Base-by-base conservation (phyloP, 1,139 yeast genomes). In the Yamadazyma spencermartinsiae region DNA sequence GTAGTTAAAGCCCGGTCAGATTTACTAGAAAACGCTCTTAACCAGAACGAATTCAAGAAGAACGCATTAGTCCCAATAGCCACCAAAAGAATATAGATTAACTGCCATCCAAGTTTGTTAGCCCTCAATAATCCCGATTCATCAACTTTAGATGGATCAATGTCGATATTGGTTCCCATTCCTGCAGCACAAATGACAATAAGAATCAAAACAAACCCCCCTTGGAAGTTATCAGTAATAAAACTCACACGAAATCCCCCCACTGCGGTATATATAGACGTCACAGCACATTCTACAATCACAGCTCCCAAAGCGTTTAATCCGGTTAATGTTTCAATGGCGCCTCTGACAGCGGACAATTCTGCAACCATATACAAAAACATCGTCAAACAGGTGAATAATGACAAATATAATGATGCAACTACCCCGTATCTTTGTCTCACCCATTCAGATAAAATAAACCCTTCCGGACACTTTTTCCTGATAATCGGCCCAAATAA, bases 401-500 rank as follows among this genome's bases (percentile, higher is more conserved):
- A 81, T 4, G 95, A 82, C 39, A 90, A 65, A 52, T 86, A 87
- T 48, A 87, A 68, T 1, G 86, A 85, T 5, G 95, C 73, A 15
- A 82, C 63, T 4, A 72, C 56, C 1, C 97, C 98, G 55, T 73
- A 90, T 46, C 97, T 71, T 31, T 78, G 80, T 54, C 87, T 76
- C 11, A 87, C 94, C 98, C 98, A 90, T 58, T 89, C 96, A n/a
- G 96, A 87, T 48, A 90, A 68, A 30, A 90, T 88, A 57, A 90
- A 90, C 4, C 97, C 98, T 8, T 86, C 80, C 0, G 98, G 97
- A 54, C 96, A 86, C 49, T 76, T 76, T 44, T 68, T 75, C 49
- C 96, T 72, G 45, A 90, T 83, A 10, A 80, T 58, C 0, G 97
- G 97, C 0, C 97, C 97, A 41, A 86, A 65, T 37, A 77, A 72